These are phyloP conservation scores for Clarireedia hainanense DNA, from an alignment of 2,329 filamentous ascomycete species.

Conservation along the genomic window DNA sequence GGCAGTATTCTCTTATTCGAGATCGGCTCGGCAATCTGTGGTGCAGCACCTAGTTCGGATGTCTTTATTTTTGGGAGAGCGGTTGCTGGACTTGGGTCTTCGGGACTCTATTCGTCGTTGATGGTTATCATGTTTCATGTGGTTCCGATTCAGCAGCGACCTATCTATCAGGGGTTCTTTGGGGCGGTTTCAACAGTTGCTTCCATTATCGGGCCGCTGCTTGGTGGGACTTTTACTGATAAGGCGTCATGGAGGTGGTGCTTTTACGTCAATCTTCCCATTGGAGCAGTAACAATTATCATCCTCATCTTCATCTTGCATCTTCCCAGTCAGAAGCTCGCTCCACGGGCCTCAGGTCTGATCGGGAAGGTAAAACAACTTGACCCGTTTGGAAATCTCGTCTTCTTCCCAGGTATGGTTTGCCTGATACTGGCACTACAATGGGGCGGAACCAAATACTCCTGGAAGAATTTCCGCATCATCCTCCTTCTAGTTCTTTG, in stretches of 20 bases:
- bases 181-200: constrained; percentile 16
- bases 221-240: constrained; percentile 28
- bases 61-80: constrained; percentile 39
- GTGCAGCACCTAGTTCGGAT: constrained; percentile 18
- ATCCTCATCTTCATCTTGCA: not conserved
- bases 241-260: constrained; percentile 31
- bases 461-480: constrained; percentile 34
- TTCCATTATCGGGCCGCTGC: constrained; percentile 22
- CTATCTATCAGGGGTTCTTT: constrained; percentile 12
- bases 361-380: not conserved
- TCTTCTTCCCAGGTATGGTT: constrained; percentile 34
- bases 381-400: constrained; percentile 35
- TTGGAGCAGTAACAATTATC: constrained; percentile 28
- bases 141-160: not conserved
- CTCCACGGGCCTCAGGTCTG: not conserved
- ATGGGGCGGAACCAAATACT: constrained; percentile 35
- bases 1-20: constrained; percentile 31
- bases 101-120: constrained; percentile 34
- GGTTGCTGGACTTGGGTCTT: constrained; percentile 34
- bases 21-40: constrained; percentile 31
- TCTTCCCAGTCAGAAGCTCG: not conserved
- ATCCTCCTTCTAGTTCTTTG: constrained; percentile 34
- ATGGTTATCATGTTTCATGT: constrained; percentile 9
- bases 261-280: constrained; percentile 31
- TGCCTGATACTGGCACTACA: constrained; percentile 37